Percentiles rank a stretch among this genome's conserved stretches.
These are phyloP conservation scores for Asterophora lycoperdoides DNA, from an alignment of 768 basidiomycete genomes.

Conservation along the genomic window DNA sequence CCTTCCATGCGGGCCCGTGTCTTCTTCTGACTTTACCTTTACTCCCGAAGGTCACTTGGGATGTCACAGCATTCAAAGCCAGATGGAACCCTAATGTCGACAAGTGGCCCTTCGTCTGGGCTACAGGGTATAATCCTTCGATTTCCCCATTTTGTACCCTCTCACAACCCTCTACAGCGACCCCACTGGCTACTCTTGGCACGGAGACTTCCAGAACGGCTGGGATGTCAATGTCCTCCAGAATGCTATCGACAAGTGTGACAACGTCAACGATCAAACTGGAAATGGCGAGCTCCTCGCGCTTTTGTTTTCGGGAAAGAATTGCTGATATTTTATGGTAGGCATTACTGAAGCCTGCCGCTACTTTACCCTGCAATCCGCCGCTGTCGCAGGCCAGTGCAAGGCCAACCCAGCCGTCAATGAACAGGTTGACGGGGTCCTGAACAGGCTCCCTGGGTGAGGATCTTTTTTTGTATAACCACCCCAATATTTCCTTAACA, in stretches of 20 bases:
- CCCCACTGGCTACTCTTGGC: conserved; percentile 47
- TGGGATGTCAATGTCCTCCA: conserved; percentile 46
- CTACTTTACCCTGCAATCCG: conserved; percentile 31
- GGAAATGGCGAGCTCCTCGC: conserved; percentile 16
- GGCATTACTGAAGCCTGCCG: conserved; percentile 37
- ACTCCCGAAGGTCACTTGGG: conserved; percentile 33
- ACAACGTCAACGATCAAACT: conserved; percentile 35
- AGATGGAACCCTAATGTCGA: conserved; percentile 32
- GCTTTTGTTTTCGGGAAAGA: too few species aligned
- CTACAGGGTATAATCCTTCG: conserved; percentile 35
- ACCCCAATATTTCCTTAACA: too few species aligned
- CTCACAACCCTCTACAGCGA: conserved; percentile 31
- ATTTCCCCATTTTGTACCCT: background rate
- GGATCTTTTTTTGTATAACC: background rate
- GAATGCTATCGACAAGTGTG: conserved; percentile 42
- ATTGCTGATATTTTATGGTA: background rate
- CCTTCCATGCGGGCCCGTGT: too few species aligned
- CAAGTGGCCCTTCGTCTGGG: conserved; percentile 41
- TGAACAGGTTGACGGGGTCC: conserved; percentile 21
- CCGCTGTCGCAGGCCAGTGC: conserved; percentile 25
- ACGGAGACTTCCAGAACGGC: conserved; percentile 46
- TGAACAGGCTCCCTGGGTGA: conserved; percentile 28
- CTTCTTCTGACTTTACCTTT: conserved; percentile 17
- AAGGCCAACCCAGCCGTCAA: conserved; percentile 29
- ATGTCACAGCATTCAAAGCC: conserved; percentile 28